phyloP scores from a whole-genome alignment of 2,329 filamentous ascomycete species.

The Diaporthe citriasiana region DNA sequence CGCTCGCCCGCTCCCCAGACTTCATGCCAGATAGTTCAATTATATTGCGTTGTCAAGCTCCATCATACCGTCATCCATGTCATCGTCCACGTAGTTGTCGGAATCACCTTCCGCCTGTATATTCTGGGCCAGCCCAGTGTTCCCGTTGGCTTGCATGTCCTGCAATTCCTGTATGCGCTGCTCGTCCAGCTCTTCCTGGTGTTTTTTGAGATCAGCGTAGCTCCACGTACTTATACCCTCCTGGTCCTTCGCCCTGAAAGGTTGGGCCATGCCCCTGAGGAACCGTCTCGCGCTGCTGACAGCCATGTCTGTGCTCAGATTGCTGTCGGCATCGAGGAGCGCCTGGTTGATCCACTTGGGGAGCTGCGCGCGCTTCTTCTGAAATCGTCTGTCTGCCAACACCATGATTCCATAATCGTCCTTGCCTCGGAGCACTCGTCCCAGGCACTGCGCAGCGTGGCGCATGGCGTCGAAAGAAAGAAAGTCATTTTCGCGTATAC shows the following conservation, averaged over 20 bases:
- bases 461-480: constrained; percentile 99
- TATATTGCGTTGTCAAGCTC: constrained; percentile 49
- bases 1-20: neutral
- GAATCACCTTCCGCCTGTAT: constrained; percentile 43
- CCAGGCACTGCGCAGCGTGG: constrained; percentile 96
- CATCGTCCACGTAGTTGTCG: constrained; percentile 66
- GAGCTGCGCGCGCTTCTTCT: constrained; percentile 89
- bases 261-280: constrained; percentile 90
- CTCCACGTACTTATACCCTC: constrained; percentile 97
- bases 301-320: constrained; percentile 95
- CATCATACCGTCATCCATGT: constrained; percentile 70
- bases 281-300: constrained; percentile 91
- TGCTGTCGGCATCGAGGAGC: constrained; percentile 86
- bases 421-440: constrained; percentile 93
- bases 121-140: constrained; percentile 26
- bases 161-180: constrained; percentile 76
- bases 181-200: constrained; percentile 82
- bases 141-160: constrained; percentile 48
- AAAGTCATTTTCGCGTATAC: constrained; percentile 97
- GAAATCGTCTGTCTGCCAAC: constrained; percentile 91
- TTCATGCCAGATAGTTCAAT: neutral
- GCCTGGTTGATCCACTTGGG: constrained; percentile 98
- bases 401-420: constrained; percentile 99
- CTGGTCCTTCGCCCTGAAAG: constrained; percentile 85
- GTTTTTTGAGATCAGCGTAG: constrained; percentile 79